A percentile compares a stretch with the other conserved stretches of the same genome.
phyloP scores from a whole-genome alignment of 306 rosid genomes.

The Ochetophila trinervis region DNA sequence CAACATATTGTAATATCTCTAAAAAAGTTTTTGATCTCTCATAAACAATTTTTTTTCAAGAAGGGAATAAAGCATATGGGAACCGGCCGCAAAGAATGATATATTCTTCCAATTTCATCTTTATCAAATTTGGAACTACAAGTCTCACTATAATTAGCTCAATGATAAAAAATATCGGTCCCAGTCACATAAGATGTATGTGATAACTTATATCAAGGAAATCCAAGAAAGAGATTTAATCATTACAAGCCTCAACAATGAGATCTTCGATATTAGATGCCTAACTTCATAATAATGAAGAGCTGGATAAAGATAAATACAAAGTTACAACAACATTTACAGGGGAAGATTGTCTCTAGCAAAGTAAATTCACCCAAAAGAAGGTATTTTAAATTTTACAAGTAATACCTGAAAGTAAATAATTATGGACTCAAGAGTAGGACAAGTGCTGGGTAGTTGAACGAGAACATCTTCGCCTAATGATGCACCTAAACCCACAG shows the following conservation, averaged over 20 bases:
- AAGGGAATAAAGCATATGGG: constrained; percentile 8
- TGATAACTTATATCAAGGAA: background rate
- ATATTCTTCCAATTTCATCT: too few relatives aligned
- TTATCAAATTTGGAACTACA: too few relatives aligned
- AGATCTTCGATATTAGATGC: background rate
- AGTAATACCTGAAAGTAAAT: constrained; percentile 68
- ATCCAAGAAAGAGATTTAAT: background rate
- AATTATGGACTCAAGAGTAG: constrained; percentile 52
- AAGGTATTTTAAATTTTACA: constrained; percentile 20
- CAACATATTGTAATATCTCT: constrained; percentile 13
- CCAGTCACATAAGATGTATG: constrained; percentile 3
- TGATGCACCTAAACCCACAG: constrained; percentile 65
- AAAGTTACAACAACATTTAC: background rate
- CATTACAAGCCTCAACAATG: background rate
- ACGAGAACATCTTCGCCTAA: constrained; percentile 60
- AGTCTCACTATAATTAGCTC: background rate
- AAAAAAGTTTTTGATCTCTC: constrained; percentile 12
- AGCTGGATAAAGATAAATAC: background rate
- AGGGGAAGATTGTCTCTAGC: background rate
- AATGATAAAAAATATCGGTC: background rate
- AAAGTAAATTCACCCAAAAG: background rate
- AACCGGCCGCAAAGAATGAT: too few relatives aligned
- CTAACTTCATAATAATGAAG: background rate
- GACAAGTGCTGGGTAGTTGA: constrained; percentile 49
- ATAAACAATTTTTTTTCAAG: constrained; percentile 15